A percentile compares a stretch with the other conserved stretches of the same genome.
Conservation (phyloP, 2,329 filamentous ascomycete species). For the Fusarium sp. region DNA sequence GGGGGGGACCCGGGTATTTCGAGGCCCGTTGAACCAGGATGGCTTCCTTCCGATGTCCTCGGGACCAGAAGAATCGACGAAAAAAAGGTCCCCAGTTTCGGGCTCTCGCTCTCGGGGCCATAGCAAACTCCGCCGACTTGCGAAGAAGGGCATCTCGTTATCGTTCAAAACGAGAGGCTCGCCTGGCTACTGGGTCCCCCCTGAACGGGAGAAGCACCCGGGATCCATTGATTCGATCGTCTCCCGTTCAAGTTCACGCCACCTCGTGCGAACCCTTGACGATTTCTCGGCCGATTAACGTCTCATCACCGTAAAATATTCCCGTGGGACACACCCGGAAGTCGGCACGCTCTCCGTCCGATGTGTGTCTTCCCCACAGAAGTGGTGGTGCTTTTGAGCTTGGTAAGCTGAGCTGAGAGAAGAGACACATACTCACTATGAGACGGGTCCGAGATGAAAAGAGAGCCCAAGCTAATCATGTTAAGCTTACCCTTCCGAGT, state of each 20-base stretch:
- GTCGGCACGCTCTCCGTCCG: constrained; percentile 2
- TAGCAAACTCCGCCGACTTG: constrained; percentile 8
- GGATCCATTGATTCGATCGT: not conserved
- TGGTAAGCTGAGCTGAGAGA: not conserved
- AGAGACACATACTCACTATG: not conserved
- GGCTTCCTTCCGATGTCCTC: constrained; percentile 5
- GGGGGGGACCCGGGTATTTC: not conserved
- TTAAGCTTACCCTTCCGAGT: constrained; percentile 3
- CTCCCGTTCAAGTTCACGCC: constrained; percentile 5
- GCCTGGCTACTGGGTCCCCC: not conserved
- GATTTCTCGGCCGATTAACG: constrained; percentile 29
- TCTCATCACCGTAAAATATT: constrained; percentile 12
- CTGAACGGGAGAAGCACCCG: constrained; percentile 7
- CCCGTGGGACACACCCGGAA: constrained; percentile 13
- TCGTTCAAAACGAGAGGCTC: not conserved
- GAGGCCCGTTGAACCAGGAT: not conserved
- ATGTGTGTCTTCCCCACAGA: not conserved
- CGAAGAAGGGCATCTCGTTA: constrained; percentile 4
- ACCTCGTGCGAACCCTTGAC: constrained; percentile 9
- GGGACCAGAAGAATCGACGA: constrained; percentile 9
- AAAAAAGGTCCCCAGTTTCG: constrained; percentile 4
- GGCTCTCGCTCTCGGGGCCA: constrained; percentile 20
- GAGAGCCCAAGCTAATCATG: not conserved
- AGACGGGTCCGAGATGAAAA: constrained; percentile 2
- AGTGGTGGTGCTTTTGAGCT: not conserved